These are phyloP conservation scores for Tricholoma hemisulphureum DNA, from an alignment of 768 basidiomycete species.

Conservation along the genomic window DNA sequence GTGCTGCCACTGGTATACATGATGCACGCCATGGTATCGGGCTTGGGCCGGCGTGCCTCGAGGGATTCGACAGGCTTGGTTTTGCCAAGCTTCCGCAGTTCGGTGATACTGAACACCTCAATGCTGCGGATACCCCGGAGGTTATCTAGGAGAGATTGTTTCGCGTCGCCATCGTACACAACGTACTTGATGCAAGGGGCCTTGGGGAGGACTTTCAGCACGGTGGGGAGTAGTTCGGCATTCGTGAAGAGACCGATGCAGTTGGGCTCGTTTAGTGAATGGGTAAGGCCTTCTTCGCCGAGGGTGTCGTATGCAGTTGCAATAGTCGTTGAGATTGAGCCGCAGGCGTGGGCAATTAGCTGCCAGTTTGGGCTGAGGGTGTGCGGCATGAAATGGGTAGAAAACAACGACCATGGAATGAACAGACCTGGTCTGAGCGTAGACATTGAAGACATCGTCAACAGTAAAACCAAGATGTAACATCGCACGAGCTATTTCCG, in stretches of 20 bases:
- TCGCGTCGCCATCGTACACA: constrained; percentile 79
- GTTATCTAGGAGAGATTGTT: constrained; percentile 51
- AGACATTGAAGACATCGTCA: constrained; percentile 85
- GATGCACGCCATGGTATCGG: constrained; percentile 47
- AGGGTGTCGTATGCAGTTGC: constrained; percentile 97
- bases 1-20: constrained; percentile 87
- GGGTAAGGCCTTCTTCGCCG: constrained; percentile 81
- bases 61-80: constrained; percentile 50
- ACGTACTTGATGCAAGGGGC: constrained; percentile 77
- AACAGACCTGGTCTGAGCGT: constrained; percentile 76
- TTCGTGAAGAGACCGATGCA: constrained; percentile 90
- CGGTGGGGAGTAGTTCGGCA: constrained; percentile 79
- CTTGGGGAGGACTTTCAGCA: constrained; percentile 67
- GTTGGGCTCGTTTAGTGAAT: constrained; percentile 83
- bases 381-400: constrained; percentile 7
- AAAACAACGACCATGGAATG: constrained; percentile 1
- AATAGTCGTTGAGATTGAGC: constrained; percentile 73
- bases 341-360: constrained; percentile 79
- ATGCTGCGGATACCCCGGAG: constrained; percentile 59
- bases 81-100: constrained; percentile 69
- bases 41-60: constrained; percentile 44
- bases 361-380: constrained; percentile 77
- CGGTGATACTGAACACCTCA: constrained; percentile 61
- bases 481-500: constrained; percentile 68
- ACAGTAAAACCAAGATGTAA: constrained; percentile 65